Evolutionary conservation across 495 filamentous ascomycete genomes (phyloP), one percentile per base, ranked within the genome.

Genomic region (Zalerion maritima): DNA sequence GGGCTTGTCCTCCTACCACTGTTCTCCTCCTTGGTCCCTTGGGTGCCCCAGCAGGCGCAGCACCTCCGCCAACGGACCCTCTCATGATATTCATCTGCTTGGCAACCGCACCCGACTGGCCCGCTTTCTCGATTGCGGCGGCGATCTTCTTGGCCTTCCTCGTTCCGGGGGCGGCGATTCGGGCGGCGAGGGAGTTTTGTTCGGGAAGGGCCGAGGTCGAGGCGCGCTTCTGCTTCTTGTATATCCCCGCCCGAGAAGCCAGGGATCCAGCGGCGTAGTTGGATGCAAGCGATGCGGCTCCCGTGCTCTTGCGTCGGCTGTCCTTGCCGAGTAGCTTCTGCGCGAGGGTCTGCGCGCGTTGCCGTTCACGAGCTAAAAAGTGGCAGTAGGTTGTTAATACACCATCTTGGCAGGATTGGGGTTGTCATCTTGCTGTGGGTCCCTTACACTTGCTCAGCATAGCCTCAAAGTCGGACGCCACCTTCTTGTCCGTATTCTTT

Each of bases 221-320:
- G n/a, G n/a, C 15, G 41, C 46, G 15, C 42, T 43, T 33, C 47
- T 45, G 20, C 40, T 44, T 8, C 71, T 85, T 83, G 24, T 68
- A 64, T 14, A 80, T 61, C 25, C 75, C 78, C n/a, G 76, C 71
- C 49, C 82, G 66, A 45, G 78, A 83, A 34, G 82, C 78, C 20
- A 89, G 62, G 29, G 70, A 64, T 27, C 67, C 62, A 28, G 41
- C 41, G 18, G 50, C 32, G 35, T 65, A 69, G 37, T 58, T 52
- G 21, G 47, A 26, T 8, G 32, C 52, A 28, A 52, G 42, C 15
- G 52, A 62, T n/a, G 54, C 47, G 9, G 60, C 55, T 4, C 71
- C 64, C 6, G 71, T 65, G 48, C 65, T 77, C 0, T 63, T 42
- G 36, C 71, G 64, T 35, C 79, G 64, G 20, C 12, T 20, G 31